phyloP scores from a whole-genome alignment of 345 rosid species.

The Linum usitatissimum region DNA sequence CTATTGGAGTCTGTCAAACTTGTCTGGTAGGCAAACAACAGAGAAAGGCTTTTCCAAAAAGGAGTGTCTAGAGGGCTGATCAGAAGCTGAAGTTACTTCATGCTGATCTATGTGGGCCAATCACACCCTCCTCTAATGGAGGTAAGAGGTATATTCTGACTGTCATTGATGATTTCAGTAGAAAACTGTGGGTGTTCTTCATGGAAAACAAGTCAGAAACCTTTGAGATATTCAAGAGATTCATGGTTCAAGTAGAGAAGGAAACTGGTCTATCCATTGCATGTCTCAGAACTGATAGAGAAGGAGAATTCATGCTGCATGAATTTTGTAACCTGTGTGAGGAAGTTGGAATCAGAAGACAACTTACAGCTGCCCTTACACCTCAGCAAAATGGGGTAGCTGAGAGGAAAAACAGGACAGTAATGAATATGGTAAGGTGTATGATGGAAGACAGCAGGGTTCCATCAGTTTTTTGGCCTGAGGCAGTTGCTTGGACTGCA shows the following conservation, averaged over 20 bases:
- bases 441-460: neutral
- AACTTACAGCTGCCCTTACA: neutral
- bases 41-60: neutral
- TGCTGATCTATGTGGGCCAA: constrained; percentile 1
- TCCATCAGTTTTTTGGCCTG: neutral
- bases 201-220: neutral
- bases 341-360: neutral
- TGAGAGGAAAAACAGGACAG: neutral
- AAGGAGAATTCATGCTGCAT: neutral
- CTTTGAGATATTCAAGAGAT: neutral
- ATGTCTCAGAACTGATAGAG: neutral
- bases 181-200: neutral
- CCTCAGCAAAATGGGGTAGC: constrained; percentile 1
- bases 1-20: neutral
- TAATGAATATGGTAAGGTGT: neutral
- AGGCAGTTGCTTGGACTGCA: neutral
- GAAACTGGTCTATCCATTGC: neutral
- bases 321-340: neutral
- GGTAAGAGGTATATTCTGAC: neutral
- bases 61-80: neutral
- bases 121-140: neutral
- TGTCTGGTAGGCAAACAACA: neutral
- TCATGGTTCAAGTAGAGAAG: neutral
- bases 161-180: neutral
- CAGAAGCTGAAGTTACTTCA: neutral